These are phyloP conservation scores for Grammothele lineata DNA, from an alignment of 768 basidiomycete species.

Conservation along the genomic window DNA sequence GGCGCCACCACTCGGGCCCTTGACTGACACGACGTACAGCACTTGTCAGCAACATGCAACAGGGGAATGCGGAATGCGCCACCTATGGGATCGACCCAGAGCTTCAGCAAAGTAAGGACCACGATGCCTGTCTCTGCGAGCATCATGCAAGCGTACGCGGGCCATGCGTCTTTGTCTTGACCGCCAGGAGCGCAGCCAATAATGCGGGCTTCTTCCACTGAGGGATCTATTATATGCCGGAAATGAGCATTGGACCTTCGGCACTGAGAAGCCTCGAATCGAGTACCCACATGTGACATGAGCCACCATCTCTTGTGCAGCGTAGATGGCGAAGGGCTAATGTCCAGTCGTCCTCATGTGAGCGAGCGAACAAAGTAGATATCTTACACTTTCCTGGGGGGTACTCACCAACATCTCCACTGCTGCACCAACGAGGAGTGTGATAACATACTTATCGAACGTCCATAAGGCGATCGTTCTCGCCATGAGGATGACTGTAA, in stretches of 20 bases:
- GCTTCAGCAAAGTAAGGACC: background rate
- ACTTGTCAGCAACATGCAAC: background rate
- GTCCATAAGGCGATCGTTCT: background rate
- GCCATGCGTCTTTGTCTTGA: constrained; percentile 1
- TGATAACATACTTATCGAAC: background rate
- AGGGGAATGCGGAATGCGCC: background rate
- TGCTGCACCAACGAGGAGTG: background rate
- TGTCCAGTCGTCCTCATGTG: background rate
- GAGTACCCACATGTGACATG: background rate
- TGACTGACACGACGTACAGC: background rate
- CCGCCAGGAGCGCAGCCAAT: background rate
- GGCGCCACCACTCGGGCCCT: background rate
- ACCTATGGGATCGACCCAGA: background rate
- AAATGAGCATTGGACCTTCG: background rate
- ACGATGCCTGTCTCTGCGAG: background rate
- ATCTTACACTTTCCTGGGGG: background rate
- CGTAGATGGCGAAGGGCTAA: background rate
- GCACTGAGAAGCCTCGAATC: background rate
- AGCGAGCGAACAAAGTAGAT: too few species aligned
- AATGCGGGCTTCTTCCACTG: background rate
- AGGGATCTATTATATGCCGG: background rate
- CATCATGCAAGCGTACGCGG: background rate
- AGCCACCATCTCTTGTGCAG: background rate
- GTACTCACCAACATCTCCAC: background rate
- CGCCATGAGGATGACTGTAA: background rate